Percentiles rank a stretch among this genome's conserved stretches.
Conservation (phyloP, 495 filamentous ascomycete species). For the Hypoxylon lienhwacheense region DNA sequence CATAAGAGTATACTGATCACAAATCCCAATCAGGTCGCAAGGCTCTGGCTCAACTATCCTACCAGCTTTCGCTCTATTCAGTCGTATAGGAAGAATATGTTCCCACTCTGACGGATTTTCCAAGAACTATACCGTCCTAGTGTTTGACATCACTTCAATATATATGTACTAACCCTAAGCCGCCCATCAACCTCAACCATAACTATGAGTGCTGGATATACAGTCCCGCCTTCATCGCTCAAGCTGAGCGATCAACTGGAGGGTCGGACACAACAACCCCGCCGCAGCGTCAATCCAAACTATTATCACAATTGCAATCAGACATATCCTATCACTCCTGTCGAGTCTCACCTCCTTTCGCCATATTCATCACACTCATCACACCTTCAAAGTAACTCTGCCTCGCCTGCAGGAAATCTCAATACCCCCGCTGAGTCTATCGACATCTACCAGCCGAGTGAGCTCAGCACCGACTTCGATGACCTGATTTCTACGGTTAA, state of each 20-base stretch:
- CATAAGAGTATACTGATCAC: not conserved
- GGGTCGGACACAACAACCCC: slow-evolving; percentile 32
- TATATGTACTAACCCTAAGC: slow-evolving; percentile 27
- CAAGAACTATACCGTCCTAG: slow-evolving; percentile 25
- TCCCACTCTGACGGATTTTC: slow-evolving; percentile 19
- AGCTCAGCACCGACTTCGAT: slow-evolving; percentile 44
- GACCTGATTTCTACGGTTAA: slow-evolving; percentile 48
- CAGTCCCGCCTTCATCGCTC: slow-evolving; percentile 40
- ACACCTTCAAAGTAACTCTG: slow-evolving; percentile 43
- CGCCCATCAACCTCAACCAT: slow-evolving; percentile 26
- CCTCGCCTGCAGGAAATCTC: slow-evolving; percentile 44
- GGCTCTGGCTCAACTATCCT: slow-evolving; percentile 16
- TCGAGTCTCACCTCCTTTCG: slow-evolving; percentile 40
- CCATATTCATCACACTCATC: slow-evolving; percentile 48
- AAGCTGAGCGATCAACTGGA: slow-evolving; percentile 34
- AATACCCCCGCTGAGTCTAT: slow-evolving; percentile 49
- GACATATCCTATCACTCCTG: slow-evolving; percentile 30
- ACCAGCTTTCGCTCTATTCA: slow-evolving; percentile 9
- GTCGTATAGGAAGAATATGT: slow-evolving; percentile 30
- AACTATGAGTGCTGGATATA: slow-evolving; percentile 40
- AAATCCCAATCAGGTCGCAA: slow-evolving; percentile 26
- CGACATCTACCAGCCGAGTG: slow-evolving; percentile 48
- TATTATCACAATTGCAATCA: slow-evolving; percentile 27
- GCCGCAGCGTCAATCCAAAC: slow-evolving; percentile 17
- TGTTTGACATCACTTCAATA: slow-evolving; percentile 24